Percentiles rank a stretch among this genome's conserved stretches.
Evolutionary conservation across 306 rosid species (phyloP).

Genomic region (Alnus glutinosa): DNA sequence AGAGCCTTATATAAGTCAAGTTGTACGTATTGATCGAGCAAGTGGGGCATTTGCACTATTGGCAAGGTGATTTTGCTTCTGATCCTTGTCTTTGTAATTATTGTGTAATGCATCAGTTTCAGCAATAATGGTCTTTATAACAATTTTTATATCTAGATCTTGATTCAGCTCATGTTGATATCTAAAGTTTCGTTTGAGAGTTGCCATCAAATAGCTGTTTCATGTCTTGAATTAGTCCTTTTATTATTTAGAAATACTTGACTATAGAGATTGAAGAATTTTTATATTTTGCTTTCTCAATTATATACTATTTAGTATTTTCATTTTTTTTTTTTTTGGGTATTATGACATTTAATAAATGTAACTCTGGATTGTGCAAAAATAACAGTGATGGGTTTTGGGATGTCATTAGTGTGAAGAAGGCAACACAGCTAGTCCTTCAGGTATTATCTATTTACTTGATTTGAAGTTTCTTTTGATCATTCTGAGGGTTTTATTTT

Average conservation of each 20-base stretch:
- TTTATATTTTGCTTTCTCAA: background rate
- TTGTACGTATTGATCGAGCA: slow-evolving; percentile 55
- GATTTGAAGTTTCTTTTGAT: slow-evolving; percentile 1
- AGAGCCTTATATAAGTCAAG: slow-evolving; percentile 81
- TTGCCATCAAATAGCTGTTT: background rate
- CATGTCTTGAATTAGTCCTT: background rate
- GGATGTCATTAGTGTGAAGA: slow-evolving; percentile 81
- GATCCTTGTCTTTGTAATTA: slow-evolving; percentile 25
- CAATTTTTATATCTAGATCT: background rate
- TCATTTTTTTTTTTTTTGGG: background rate
- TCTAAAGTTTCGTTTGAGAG: background rate
- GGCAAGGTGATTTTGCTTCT: slow-evolving; percentile 73
- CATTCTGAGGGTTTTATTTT: background rate
- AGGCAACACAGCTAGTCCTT: slow-evolving; percentile 72
- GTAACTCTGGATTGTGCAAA: slow-evolving; percentile 26
- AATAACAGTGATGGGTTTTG: slow-evolving; percentile 89
- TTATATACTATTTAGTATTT: slow-evolving; percentile 1
- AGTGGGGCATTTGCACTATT: slow-evolving; percentile 69
- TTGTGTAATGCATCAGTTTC: background rate
- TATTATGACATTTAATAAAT: slow-evolving; percentile 9
- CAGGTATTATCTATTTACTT: slow-evolving; percentile 49
- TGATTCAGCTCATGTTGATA: background rate
- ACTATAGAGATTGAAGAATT: background rate
- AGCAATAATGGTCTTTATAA: background rate
- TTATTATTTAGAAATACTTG: background rate